Percentiles rank a stretch among this genome's conserved stretches.
phyloP scores from a whole-genome alignment of 129 eudicot genomes.

The Sambucus nigra region DNA sequence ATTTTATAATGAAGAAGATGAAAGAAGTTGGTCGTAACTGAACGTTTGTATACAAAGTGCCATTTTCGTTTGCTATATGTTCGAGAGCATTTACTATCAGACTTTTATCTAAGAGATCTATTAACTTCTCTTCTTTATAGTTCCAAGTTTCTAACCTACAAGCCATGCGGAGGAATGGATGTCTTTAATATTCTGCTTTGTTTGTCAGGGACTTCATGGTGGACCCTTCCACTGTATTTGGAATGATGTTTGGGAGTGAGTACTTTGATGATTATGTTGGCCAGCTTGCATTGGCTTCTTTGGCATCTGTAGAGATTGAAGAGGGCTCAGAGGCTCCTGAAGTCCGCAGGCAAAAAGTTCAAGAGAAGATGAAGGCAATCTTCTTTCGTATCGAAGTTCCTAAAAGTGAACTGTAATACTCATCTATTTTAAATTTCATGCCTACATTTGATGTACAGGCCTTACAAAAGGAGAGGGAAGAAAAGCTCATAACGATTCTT shows the following conservation, averaged over 20 bases:
- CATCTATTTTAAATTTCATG: neutral
- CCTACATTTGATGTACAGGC: slow-evolving; percentile 31
- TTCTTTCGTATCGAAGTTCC: slow-evolving; percentile 6
- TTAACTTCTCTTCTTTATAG: slow-evolving; percentile 2
- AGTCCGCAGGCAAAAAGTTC: slow-evolving; percentile 50
- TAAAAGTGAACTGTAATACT: neutral
- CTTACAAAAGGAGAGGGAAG: slow-evolving; percentile 71
- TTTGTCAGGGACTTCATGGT: slow-evolving; percentile 61
- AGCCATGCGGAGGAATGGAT: neutral
- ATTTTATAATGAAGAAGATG: neutral
- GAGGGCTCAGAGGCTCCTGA: slow-evolving; percentile 51
- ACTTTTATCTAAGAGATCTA: neutral
- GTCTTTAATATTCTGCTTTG: slow-evolving; percentile 1
- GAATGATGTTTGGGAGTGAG: slow-evolving; percentile 89
- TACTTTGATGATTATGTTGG: slow-evolving; percentile 78
- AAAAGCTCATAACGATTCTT: slow-evolving; percentile 48
- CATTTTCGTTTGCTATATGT: neutral
- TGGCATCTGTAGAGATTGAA: slow-evolving; percentile 54
- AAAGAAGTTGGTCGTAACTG: neutral
- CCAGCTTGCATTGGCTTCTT: slow-evolving; percentile 61
- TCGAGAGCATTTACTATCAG: neutral
- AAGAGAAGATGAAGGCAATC: slow-evolving; percentile 66
- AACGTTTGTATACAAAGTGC: neutral
- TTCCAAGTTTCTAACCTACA: neutral
- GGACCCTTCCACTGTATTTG: slow-evolving; percentile 87